phyloP scores from a whole-genome alignment of 805 yeast genomes.

The Torulaspora franciscae region DNA sequence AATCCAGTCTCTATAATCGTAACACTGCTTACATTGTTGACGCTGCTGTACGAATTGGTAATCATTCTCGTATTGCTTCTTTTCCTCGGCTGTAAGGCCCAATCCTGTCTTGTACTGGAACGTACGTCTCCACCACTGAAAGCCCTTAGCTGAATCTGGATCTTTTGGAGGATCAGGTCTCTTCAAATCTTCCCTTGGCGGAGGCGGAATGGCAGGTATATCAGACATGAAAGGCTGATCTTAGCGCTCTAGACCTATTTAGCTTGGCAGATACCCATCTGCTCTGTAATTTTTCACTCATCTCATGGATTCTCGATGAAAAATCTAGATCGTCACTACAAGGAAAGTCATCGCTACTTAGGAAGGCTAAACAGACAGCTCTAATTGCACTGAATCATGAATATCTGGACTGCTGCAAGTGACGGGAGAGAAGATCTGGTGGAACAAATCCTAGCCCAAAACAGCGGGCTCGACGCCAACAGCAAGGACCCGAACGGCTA shows the following conservation, averaged over 20 bases:
- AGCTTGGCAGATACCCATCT: neutral
- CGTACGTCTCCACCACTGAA: constrained; percentile 80
- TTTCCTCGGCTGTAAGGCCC: constrained; percentile 52
- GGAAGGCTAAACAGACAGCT: neutral
- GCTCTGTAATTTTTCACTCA: neutral
- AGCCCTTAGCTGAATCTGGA: constrained; percentile 39
- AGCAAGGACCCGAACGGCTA: constrained; percentile 89
- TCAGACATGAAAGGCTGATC: constrained; percentile 4
- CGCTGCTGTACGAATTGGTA: constrained; percentile 40
- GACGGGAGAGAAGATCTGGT: constrained; percentile 68
- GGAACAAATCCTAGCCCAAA: constrained; percentile 44
- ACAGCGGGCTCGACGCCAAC: constrained; percentile 54
- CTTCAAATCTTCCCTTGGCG: constrained; percentile 17
- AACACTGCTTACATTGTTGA: constrained; percentile 62
- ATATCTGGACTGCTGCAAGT: constrained; percentile 94
- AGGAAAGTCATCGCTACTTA: neutral
- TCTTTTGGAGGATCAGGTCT: constrained; percentile 20
- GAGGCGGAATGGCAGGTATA: constrained; percentile 7
- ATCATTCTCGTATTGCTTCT: constrained; percentile 54
- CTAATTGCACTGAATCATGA: constrained; percentile 33
- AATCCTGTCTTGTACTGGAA: constrained; percentile 66
- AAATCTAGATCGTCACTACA: neutral
- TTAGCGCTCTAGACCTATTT: neutral
- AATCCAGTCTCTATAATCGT: constrained; percentile 75
- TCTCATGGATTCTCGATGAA: neutral